Evolutionary conservation across 106 monocot species (phyloP), one percentile per base, ranked within the genome.

Genomic region (Dendrobium officinale): DNA sequence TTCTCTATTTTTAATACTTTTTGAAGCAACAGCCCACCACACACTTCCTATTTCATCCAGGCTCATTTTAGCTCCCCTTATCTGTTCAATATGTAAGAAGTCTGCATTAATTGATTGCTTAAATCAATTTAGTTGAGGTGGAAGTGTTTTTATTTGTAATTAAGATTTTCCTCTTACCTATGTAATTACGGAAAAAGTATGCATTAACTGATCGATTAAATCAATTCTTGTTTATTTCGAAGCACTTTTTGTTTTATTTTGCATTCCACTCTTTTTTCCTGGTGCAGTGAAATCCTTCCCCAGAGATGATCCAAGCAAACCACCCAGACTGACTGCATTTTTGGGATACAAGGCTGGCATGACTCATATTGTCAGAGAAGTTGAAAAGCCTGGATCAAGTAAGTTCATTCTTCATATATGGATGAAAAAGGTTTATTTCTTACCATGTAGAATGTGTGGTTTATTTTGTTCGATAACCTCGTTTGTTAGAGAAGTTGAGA

Each of bases 301-400:
- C 19, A 89, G 81, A 87, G 92, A 95, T 87, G 90, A 92, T 64
- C 86, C 84, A 17, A 82, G 66, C 56, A 92, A 92, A 79, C 55
- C 79, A 24, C 86, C 87, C 1, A 82, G 82, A 27, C 78, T 92
- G n/a, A 92, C 95, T 81, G 87, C 95, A 55, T 95, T 95, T 79
- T 56, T 92, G 10, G 95, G 90, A 44, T 95, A 92, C 87, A 95
- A 95, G 83, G 88, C 95, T 79, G 92, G 95, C 41, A 95, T 95
- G 95, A 95, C 92, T 19, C 95, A 95, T 73, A 88, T 95, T 24
- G 92, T 90, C 33, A 80, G 92, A 58, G 95, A 95, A 73, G 95
- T 95, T 41, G 92, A 92, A 9, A 95, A 95, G 56, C 95, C 95
- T 78, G 92, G 95, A 73, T 92, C 92, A 43, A 94, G 94, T 91